phyloP scores from a whole-genome alignment of 805 yeast species.

The Candida sithepensis region DNA sequence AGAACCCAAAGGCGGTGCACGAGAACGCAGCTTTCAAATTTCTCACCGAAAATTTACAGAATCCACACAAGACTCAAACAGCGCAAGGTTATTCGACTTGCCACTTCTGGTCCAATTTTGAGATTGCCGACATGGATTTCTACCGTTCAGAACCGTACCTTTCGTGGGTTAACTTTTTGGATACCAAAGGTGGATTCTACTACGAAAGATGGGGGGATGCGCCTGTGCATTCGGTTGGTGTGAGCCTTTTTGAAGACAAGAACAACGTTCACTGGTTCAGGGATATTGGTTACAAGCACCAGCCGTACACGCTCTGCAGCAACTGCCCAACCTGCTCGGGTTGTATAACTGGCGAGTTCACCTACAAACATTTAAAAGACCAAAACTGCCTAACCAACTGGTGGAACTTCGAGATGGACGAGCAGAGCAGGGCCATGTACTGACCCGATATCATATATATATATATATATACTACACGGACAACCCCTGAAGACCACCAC shows the following conservation, averaged over 20 bases:
- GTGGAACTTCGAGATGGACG: conserved; percentile 45
- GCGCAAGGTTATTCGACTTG: conserved; percentile 55
- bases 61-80: conserved; percentile 39
- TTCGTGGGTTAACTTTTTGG: conserved; percentile 60
- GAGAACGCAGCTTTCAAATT: conserved; percentile 53
- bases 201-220: conserved; percentile 96
- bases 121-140: conserved; percentile 81
- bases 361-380: conserved; percentile 48
- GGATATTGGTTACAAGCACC: conserved; percentile 75
- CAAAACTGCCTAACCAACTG: conserved; percentile 78
- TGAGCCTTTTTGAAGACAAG: conserved; percentile 68
- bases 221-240: conserved; percentile 78
- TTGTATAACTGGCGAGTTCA: conserved; percentile 55
- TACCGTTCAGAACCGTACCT: conserved; percentile 65
- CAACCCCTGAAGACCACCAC: no score
- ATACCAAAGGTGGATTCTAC: conserved; percentile 73
- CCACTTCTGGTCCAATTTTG: conserved; percentile 91
- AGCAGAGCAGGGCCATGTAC: conserved; percentile 21
- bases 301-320: conserved; percentile 50
- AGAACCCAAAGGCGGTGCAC: conserved; percentile 55
- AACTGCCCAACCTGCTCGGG: conserved; percentile 65
- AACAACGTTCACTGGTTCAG: conserved; percentile 78
- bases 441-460: conserved; percentile 4
- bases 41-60: conserved; percentile 47
- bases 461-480: background rate